Evolutionary conservation across 805 yeast genomes (phyloP).

Genomic region (Wickerhamiella siamensis): DNA sequence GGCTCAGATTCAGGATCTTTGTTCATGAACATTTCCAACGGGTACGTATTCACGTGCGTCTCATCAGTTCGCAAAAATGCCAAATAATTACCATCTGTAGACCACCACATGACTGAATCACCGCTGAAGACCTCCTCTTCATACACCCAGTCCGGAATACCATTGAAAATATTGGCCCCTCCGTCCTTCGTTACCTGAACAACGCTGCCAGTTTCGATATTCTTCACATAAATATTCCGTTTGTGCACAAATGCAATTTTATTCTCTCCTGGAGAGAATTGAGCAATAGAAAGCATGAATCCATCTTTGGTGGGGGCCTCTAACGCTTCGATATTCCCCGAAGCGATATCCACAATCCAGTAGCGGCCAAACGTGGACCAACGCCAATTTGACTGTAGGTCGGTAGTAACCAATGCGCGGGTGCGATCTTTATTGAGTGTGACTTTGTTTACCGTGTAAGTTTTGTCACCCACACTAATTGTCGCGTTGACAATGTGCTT

Average conservation of each 20-base stretch:
- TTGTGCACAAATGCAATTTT: slow-evolving; percentile 51
- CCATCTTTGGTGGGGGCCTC: slow-evolving; percentile 13
- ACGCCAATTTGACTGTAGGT: slow-evolving; percentile 41
- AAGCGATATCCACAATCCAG: slow-evolving; percentile 43
- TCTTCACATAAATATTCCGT: slow-evolving; percentile 51
- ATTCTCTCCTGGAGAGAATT: slow-evolving; percentile 63
- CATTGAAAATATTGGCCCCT: slow-evolving; percentile 57
- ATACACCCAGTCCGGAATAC: slow-evolving; percentile 89
- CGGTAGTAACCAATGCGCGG: slow-evolving; percentile 42
- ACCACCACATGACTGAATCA: slow-evolving; percentile 77
- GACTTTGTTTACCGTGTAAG: slow-evolving; percentile 28
- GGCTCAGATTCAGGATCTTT: slow-evolving; percentile 29
- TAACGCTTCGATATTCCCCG: slow-evolving; percentile 24
- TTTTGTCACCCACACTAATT: slow-evolving; percentile 29
- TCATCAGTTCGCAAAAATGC: slow-evolving; percentile 60
- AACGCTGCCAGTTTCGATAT: slow-evolving; percentile 17
- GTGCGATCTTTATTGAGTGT: slow-evolving; percentile 33
- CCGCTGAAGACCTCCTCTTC: slow-evolving; percentile 75
- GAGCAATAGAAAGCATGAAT: slow-evolving; percentile 35
- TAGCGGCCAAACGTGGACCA: slow-evolving; percentile 50
- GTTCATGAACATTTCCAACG: slow-evolving; percentile 48
- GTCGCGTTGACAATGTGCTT: slow-evolving; percentile 7
- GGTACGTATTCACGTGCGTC: slow-evolving; percentile 53
- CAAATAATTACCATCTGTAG: slow-evolving; percentile 52
- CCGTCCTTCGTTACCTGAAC: slow-evolving; percentile 57